Evolutionary conservation across 768 basidiomycete species (phyloP).

Genomic region (Rubroboletus pulcherrimus): DNA sequence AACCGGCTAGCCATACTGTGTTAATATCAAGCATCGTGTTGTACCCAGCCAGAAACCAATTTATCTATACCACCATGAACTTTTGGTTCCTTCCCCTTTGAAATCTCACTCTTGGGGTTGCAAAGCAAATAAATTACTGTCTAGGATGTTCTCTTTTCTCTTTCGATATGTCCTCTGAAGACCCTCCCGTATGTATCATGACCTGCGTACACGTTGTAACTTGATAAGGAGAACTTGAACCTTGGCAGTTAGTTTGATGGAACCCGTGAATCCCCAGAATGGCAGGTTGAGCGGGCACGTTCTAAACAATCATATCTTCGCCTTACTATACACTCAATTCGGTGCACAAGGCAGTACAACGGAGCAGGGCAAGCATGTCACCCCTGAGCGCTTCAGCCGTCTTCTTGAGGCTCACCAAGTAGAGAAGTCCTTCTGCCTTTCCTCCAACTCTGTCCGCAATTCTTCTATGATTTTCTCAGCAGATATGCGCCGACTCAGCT

Average conservation of each 20-base stretch:
- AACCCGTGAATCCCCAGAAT: neutral
- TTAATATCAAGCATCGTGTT: conserved; percentile 28
- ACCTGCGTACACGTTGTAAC: neutral
- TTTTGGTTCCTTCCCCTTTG: conserved; percentile 1
- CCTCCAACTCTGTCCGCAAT: conserved; percentile 11
- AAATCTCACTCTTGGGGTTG: conserved; percentile 3
- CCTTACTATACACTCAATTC: neutral
- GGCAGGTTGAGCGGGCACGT: neutral
- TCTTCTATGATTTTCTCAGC: conserved; percentile 27
- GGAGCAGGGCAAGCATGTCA: neutral
- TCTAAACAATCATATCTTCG: neutral
- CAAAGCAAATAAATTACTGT: conserved; percentile 15
- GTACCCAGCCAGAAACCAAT: conserved; percentile 18
- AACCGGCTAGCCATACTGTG: conserved; percentile 13
- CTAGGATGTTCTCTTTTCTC: conserved; percentile 15
- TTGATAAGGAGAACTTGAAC: neutral
- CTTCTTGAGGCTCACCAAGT: neutral
- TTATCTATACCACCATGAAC: conserved; percentile 26
- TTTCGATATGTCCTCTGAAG: conserved; percentile 18
- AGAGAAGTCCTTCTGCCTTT: neutral
- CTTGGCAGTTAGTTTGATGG: neutral
- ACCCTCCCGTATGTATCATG: conserved; percentile 25
- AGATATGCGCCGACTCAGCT: conserved; percentile 29
- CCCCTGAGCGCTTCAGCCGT: neutral
- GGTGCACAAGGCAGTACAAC: neutral